Evolutionary conservation across 2,329 filamentous ascomycete species (phyloP).

Genomic region (Ceratocystis destructans): DNA sequence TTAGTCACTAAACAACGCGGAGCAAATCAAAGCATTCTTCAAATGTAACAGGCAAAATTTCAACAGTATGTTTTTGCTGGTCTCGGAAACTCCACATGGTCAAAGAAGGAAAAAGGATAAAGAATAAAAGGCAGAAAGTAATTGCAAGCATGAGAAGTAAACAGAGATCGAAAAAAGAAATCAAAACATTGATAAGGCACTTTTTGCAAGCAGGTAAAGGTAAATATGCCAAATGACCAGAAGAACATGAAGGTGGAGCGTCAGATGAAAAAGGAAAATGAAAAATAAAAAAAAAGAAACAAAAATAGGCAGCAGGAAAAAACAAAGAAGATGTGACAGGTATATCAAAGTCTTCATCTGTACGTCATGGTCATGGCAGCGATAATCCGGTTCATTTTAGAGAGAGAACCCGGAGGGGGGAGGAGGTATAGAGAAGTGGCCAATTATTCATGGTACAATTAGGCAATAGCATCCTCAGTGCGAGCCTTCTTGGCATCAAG

Average conservation of each 20-base stretch:
- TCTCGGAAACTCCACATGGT: conserved; percentile 11
- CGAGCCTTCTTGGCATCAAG: conserved; percentile 19
- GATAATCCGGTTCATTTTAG: conserved; percentile 4
- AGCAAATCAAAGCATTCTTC: neutral
- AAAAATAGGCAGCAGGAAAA: conserved; percentile 1
- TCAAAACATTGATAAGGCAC: neutral
- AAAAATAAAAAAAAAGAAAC: neutral
- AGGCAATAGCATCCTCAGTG: conserved; percentile 14
- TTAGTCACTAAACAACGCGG: neutral
- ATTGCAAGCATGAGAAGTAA: conserved; percentile 4
- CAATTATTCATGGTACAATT: neutral
- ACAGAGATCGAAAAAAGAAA: neutral
- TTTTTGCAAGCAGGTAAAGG: neutral
- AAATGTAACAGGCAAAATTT: neutral
- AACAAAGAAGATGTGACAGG: conserved; percentile 10
- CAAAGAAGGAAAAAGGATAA: conserved; percentile 8
- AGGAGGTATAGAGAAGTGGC: neutral
- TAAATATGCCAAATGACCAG: neutral
- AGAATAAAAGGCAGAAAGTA: conserved; percentile 9
- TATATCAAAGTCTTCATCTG: conserved; percentile 9
- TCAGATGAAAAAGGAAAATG: neutral
- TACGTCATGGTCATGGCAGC: conserved; percentile 6
- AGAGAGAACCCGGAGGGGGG: neutral
- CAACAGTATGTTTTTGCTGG: conserved; percentile 8
- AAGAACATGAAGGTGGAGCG: neutral